A percentile compares a stretch with the other conserved stretches of the same genome.
Evolutionary conservation across 1,284 basidiomycete species (phyloP).

Genomic region (Pisolithus thermaeus): DNA sequence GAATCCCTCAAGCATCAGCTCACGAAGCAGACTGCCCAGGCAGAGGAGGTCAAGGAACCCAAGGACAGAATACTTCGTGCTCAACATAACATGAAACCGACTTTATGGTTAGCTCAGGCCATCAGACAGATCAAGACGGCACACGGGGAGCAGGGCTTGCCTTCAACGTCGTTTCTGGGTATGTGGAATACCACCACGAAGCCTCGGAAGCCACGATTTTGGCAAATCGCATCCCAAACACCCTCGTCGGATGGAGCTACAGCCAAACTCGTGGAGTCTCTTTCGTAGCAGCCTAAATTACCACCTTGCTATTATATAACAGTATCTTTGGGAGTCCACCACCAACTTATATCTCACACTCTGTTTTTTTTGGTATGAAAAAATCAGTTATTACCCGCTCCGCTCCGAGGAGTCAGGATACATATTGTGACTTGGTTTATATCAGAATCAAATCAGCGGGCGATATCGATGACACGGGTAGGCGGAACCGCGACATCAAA

Average conservation of each 20-base stretch:
- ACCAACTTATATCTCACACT: no score
- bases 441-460: conserved; percentile 4
- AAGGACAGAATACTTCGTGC: conserved; percentile 17
- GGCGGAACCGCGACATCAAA: background rate
- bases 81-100: conserved; percentile 23
- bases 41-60: conserved; percentile 22
- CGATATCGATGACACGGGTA: conserved; percentile 3
- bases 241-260: background rate
- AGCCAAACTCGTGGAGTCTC: no score
- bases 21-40: conserved; percentile 28
- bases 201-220: background rate
- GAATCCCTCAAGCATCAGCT: conserved; percentile 41
- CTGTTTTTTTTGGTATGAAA: no score
- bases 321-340: no score
- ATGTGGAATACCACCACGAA: conserved; percentile 21
- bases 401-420: no score
- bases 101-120: conserved; percentile 35
- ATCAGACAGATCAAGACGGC: conserved; percentile 35
- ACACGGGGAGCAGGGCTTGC: conserved; percentile 22
- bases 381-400: no score
- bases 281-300: no score
- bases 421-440: background rate
- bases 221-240: background rate
- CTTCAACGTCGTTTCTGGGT: conserved; percentile 16
- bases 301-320: no score